Conservation (phyloP, 2,329 filamentous ascomycete species). For the Parascedosporium putredinis region DNA sequence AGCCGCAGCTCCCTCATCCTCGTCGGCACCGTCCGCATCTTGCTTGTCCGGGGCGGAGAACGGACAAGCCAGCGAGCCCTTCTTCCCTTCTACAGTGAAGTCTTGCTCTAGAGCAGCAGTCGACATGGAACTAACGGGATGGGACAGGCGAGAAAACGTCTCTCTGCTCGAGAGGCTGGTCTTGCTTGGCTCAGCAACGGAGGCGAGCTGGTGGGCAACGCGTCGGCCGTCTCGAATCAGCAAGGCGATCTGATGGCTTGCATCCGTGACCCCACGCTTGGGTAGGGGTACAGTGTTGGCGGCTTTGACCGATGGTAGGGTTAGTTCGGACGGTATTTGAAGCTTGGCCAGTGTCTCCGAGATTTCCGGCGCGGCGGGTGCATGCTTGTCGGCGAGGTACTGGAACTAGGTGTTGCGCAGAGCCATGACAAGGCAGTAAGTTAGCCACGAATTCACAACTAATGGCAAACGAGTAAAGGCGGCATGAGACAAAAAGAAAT, state of each 20-base stretch:
- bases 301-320: conserved; percentile 35
- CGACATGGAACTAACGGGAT: conserved; percentile 45
- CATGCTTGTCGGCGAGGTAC: conserved; percentile 57
- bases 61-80: conserved; percentile 70
- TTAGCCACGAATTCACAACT: background rate
- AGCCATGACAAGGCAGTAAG: background rate
- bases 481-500: conserved; percentile 14
- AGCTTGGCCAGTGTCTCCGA: conserved; percentile 56
- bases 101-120: conserved; percentile 66
- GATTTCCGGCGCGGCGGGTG: conserved; percentile 53
- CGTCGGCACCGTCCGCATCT: conserved; percentile 11
- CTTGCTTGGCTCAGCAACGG: conserved; percentile 39
- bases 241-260: conserved; percentile 49
- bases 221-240: conserved; percentile 55
- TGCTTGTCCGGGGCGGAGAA: conserved; percentile 41
- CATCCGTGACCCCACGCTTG: conserved; percentile 30
- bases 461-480: background rate
- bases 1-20: conserved; percentile 17
- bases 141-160: conserved; percentile 32
- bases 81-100: conserved; percentile 78
- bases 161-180: conserved; percentile 35
- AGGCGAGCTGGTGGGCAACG: conserved; percentile 42
- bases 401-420: conserved; percentile 39
- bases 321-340: conserved; percentile 47
- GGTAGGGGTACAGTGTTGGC: conserved; percentile 44